phyloP scores from a whole-genome alignment of 1,284 basidiomycete genomes.

The Hemileia vastatrix region DNA sequence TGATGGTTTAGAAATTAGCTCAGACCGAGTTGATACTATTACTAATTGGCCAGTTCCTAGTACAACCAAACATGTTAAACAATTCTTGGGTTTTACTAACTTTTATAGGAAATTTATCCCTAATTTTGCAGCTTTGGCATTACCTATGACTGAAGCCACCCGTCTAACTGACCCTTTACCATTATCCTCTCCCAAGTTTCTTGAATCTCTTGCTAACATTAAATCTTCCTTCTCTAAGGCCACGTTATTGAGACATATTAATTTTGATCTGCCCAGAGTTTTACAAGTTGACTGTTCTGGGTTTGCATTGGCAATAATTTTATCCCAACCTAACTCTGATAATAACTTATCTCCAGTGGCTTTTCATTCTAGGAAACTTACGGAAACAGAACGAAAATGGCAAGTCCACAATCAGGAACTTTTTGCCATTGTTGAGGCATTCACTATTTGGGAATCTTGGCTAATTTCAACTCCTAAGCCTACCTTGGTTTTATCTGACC shows the following conservation, averaged over 20 bases:
- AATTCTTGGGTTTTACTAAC: constrained; percentile 10
- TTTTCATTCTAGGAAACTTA: too few species aligned
- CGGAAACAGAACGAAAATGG: too few species aligned
- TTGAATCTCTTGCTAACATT: background rate
- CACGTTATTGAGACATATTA: constrained; percentile 1
- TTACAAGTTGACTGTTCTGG: too few species aligned
- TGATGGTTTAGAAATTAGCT: background rate
- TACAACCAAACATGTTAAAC: background rate
- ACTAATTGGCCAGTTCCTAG: constrained; percentile 3
- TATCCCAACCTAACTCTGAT: too few species aligned
- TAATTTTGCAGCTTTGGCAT: background rate
- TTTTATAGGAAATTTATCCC: constrained; percentile 8
- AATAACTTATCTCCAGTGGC: too few species aligned
- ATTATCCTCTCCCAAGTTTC: background rate
- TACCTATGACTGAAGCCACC: background rate
- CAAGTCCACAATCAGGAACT: too few species aligned
- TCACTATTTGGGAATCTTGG: too few species aligned
- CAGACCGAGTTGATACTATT: background rate
- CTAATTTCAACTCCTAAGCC: too few species aligned
- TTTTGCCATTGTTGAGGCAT: too few species aligned
- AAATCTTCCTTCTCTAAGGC: background rate
- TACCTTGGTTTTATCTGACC: too few species aligned
- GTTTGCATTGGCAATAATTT: too few species aligned
- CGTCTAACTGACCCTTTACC: background rate
- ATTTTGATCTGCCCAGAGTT: constrained; percentile 24